Evolutionary conservation across 2,329 filamentous ascomycete species (phyloP), one percentile per base, ranked within the genome.

Genomic region (Daldinia sp.): DNA sequence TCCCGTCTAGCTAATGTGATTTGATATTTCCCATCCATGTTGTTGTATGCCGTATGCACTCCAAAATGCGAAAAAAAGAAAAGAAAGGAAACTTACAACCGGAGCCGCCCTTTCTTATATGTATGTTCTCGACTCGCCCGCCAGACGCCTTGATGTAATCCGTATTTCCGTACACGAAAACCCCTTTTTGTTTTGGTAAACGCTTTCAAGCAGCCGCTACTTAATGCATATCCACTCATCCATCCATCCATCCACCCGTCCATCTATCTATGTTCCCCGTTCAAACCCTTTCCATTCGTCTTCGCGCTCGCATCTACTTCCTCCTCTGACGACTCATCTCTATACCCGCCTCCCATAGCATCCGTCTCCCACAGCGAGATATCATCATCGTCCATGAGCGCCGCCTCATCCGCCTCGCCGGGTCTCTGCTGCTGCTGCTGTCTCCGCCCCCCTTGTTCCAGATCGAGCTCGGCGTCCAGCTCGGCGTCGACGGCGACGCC

Each of bases 361-460:
- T 81, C 67, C 58, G 69, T 79, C 23, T 85, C 86, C 87, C 87
- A 89, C 20, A 89, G 78, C 33, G 86, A 88, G 60, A 89, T 85
- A 69, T 89, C 87, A 63, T 89, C 87, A 54, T 87, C 87, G 51
- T 85, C 83, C 85, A 88, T 87, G 42, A 88, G 77, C 33, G 84
- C 84, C 3, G 86, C 85, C 6, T 83, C 83, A 41, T 86, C 85
- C 39, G 83, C 81, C 44, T 85, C 84, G 30, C 85, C 84, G 54
- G 78, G 73, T 23, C 76, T 72, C 20, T 23, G 20, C 20, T 23
- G 20, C 1, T 23, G 20, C 20, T 23, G 20, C 63, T 80, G 74
- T 69, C 78, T 67, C 70, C 78, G 67, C 53, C 73, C 65, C 41
- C 76, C 73, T 4, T 73, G 26, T 30, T 33, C 46, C 2, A 51